Percentiles rank a stretch among this genome's conserved stretches.
phyloP scores from a whole-genome alignment of 192 early-diverging fungal species.

The Allomyces javanicus region DNA sequence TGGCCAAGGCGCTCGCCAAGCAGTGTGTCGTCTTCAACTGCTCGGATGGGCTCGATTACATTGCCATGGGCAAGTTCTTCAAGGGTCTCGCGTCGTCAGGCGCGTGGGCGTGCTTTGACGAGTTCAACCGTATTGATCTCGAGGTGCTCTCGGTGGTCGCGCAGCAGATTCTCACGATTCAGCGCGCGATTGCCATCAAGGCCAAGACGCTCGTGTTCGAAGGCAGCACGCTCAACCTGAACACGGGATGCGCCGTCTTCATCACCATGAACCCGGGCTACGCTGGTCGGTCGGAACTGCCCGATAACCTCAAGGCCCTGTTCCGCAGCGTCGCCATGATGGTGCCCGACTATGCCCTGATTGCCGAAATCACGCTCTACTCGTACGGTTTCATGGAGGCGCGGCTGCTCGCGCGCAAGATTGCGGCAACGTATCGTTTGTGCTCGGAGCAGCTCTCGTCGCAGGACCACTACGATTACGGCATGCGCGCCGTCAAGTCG shows the following conservation, averaged over 20 bases:
- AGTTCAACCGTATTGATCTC: conserved; percentile 98
- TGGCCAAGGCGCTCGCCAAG: conserved; percentile 82
- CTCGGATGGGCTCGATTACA: conserved; percentile 99
- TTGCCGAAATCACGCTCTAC: conserved; percentile 98
- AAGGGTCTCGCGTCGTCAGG: conserved; percentile 95
- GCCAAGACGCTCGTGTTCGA: conserved; percentile 4
- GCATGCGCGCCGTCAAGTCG: conserved; percentile 92
- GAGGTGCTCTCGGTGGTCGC: conserved; percentile 93
- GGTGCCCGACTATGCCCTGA: conserved; percentile 86
- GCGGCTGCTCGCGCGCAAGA: conserved; percentile 78
- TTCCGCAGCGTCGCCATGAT: conserved; percentile 99
- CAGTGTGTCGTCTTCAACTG: conserved; percentile 99
- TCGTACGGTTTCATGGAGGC: conserved; percentile 97
- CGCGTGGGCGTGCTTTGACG: conserved; percentile 99
- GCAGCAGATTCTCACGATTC: conserved; percentile 98
- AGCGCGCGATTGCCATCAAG: conserved; percentile 55
- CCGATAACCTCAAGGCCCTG: conserved; percentile 96
- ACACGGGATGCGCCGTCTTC: conserved; percentile 82
- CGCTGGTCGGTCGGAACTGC: conserved; percentile 91
- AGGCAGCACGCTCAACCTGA: conserved; percentile 48
- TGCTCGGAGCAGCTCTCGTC: conserved; percentile 85
- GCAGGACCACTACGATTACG: conserved; percentile 98
- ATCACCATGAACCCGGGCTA: conserved; percentile 99
- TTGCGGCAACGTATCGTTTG: conserved; percentile 89
- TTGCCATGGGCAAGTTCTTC: conserved; percentile 99